These are phyloP conservation scores for Sporisorium reilianum DNA, from an alignment of 1,284 basidiomycete species.

Conservation along the genomic window DNA sequence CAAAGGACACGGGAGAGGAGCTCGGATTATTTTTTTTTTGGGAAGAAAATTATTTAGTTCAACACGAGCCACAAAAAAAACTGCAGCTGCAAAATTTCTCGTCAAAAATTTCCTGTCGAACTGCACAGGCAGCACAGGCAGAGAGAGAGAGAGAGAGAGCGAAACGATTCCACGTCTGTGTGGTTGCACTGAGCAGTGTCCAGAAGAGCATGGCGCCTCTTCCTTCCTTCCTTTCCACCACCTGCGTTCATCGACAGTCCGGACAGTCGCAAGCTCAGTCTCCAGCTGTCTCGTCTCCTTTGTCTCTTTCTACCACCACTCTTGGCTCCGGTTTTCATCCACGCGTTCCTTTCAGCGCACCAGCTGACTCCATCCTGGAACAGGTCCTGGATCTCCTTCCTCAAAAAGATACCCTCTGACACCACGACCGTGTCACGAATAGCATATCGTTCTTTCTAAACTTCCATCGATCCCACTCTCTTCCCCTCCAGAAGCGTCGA, in stretches of 20 bases:
- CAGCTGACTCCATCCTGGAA: background rate
- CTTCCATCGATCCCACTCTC: background rate
- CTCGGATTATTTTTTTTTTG: slow-evolving; percentile 1
- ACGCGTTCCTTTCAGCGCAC: slow-evolving; percentile 5
- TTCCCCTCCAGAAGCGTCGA: slow-evolving; percentile 11
- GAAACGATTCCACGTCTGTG: background rate
- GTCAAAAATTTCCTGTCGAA: background rate
- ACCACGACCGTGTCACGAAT: too few species aligned
- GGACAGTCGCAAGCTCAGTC: background rate
- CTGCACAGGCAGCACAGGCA: background rate
- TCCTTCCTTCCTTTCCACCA: slow-evolving; percentile 14
- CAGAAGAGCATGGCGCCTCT: too few species aligned
- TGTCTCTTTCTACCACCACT: slow-evolving; percentile 33
- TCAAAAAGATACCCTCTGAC: slow-evolving; percentile 21
- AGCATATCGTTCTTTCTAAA: too few species aligned
- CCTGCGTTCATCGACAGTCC: slow-evolving; percentile 25
- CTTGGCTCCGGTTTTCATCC: slow-evolving; percentile 16
- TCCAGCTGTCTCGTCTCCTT: slow-evolving; percentile 6
- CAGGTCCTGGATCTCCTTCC: background rate
- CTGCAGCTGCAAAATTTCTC: slow-evolving; percentile 14
- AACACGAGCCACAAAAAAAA: slow-evolving; percentile 6
- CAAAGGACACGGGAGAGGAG: background rate
- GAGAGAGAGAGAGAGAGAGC: background rate
- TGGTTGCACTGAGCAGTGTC: background rate
- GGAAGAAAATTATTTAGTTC: slow-evolving; percentile 16